Percentiles rank a stretch among this genome's conserved stretches.
These are phyloP conservation scores for Scedosporium dehoogii DNA, from an alignment of 2,329 filamentous ascomycete species.

Conservation along the genomic window DNA sequence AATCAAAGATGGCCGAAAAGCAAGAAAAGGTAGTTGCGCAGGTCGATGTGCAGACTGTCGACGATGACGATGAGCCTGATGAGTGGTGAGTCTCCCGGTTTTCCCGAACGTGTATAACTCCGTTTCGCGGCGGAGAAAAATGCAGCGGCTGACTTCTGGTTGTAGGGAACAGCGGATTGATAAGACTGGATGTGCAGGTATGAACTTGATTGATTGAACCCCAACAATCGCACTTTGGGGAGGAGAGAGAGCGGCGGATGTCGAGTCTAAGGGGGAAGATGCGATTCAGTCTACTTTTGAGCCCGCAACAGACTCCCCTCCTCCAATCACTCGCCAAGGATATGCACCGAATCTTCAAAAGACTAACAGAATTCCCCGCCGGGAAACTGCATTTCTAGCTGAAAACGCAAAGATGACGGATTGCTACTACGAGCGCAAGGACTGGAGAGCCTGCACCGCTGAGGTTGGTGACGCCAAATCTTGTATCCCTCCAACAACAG, in stretches of 20 bases:
- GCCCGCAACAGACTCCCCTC: neutral
- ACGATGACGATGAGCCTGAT: constrained; percentile 80
- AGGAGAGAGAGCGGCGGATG: too few species aligned
- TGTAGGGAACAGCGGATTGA: constrained; percentile 93
- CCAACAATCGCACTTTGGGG: neutral
- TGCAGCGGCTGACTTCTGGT: constrained; percentile 3
- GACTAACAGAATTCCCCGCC: neutral
- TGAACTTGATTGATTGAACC: constrained; percentile 14
- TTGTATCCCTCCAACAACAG: constrained; percentile 9
- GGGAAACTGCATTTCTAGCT: neutral
- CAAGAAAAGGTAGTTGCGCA: constrained; percentile 31
- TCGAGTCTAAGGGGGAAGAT: too few species aligned
- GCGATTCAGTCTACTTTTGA: too few species aligned
- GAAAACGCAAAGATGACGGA: constrained; percentile 89
- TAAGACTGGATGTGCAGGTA: constrained; percentile 89
- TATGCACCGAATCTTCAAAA: neutral
- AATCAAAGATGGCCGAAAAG: neutral
- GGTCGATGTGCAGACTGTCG: constrained; percentile 27
- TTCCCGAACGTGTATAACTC: neutral
- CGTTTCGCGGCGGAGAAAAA: too few species aligned
- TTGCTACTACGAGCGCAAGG: constrained; percentile 92
- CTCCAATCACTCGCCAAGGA: neutral
- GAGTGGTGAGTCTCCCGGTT: constrained; percentile 60
- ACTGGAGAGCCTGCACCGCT: constrained; percentile 80
- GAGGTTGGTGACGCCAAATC: constrained; percentile 54